These are phyloP conservation scores for Hypoxylon cercidicola DNA, from an alignment of 495 filamentous ascomycete species.

Conservation along the genomic window DNA sequence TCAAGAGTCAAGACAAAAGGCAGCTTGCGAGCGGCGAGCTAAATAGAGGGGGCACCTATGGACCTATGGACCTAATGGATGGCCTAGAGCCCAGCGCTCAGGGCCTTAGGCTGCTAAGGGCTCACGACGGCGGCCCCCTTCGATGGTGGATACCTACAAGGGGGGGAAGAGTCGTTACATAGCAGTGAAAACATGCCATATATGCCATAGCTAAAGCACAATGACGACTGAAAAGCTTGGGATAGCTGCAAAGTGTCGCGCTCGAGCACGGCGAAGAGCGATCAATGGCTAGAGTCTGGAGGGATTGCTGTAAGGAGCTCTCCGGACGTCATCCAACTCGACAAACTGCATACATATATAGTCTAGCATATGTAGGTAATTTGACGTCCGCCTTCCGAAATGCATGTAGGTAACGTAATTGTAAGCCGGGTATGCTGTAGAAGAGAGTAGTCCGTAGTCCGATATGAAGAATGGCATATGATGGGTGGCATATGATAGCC, in stretches of 20 bases:
- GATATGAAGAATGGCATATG: too few species aligned
- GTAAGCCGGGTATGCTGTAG: too few species aligned
- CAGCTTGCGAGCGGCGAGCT: constrained; percentile 13
- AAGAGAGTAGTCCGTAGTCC: too few species aligned
- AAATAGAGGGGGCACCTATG: constrained; percentile 25
- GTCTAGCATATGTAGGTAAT: constrained; percentile 6
- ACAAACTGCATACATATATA: constrained; percentile 3
- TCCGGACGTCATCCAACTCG: constrained; percentile 8
- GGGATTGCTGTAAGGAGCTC: constrained; percentile 10
- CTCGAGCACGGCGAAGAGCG: constrained; percentile 1
- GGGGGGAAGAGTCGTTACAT: constrained; percentile 16
- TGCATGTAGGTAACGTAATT: background rate
- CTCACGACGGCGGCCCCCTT: constrained; percentile 6
- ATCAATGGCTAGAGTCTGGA: constrained; percentile 19
- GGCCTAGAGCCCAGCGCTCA: too few species aligned
- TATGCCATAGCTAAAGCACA: constrained; percentile 31
- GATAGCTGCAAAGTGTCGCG: constrained; percentile 29
- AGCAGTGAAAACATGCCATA: constrained; percentile 35
- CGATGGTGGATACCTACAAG: constrained; percentile 20
- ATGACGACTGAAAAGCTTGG: constrained; percentile 43
- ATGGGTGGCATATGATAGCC: too few species aligned
- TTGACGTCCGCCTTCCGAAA: background rate
- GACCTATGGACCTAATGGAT: too few species aligned
- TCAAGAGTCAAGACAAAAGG: constrained; percentile 18
- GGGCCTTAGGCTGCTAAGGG: background rate